These are phyloP conservation scores for Zanthoxylum bungeanum DNA, from an alignment of 345 rosid genomes.

Conservation along the genomic window DNA sequence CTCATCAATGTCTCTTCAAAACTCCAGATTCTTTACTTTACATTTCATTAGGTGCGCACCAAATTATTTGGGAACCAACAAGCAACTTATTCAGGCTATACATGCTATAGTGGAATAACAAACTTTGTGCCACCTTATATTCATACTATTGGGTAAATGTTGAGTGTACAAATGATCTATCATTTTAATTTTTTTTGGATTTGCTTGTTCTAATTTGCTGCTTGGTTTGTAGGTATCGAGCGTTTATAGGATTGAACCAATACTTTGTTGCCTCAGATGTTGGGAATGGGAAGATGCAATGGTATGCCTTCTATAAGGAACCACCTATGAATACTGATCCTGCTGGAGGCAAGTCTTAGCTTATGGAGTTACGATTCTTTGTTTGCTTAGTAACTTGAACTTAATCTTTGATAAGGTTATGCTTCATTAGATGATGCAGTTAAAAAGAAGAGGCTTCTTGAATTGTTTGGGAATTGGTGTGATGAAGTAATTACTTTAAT, in stretches of 20 bases:
- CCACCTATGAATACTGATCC: conserved; percentile 10
- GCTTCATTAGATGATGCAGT: background rate
- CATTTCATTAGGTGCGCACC: conserved; percentile 19
- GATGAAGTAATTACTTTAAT: conserved; percentile 19
- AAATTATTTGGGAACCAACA: conserved; percentile 22
- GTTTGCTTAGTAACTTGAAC: background rate
- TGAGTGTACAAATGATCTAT: background rate
- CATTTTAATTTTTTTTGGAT: too few relatives aligned
- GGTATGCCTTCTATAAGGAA: conserved; percentile 29
- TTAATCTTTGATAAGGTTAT: background rate
- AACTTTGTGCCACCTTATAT: too few relatives aligned
- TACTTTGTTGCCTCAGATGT: conserved; percentile 31
- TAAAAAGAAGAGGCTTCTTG: conserved; percentile 8
- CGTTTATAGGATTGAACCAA: conserved; percentile 28
- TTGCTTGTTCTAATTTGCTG: background rate
- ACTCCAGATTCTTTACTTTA: too few relatives aligned
- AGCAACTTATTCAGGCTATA: conserved; percentile 19
- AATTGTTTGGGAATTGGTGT: conserved; percentile 21
- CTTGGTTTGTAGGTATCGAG: conserved; percentile 23
- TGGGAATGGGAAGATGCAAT: conserved; percentile 27
- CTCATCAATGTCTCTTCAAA: too few relatives aligned
- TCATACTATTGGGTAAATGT: background rate
- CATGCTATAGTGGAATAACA: conserved; percentile 24
- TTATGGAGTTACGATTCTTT: background rate
- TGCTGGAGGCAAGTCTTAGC: conserved; percentile 15